phyloP scores from a whole-genome alignment of 2,329 filamentous ascomycete species.

The Chrysoporthe puriensis region DNA sequence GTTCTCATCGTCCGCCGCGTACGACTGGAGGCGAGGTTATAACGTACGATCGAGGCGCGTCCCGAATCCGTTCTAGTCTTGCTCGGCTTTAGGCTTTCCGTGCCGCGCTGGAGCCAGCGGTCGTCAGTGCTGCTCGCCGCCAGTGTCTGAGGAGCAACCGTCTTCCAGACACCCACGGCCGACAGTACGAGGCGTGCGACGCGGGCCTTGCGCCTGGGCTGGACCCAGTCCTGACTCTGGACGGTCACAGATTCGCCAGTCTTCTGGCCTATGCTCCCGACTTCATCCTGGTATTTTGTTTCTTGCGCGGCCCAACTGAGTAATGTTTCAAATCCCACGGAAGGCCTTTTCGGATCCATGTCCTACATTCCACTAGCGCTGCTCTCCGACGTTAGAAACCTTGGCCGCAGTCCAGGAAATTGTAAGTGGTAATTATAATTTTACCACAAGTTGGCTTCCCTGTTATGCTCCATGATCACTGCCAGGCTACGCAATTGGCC shows the following conservation, averaged over 20 bases:
- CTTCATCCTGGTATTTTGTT: conserved; percentile 1
- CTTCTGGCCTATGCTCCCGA: background rate
- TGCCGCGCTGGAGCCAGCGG: background rate
- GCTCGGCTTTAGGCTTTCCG: background rate
- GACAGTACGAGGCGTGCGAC: background rate
- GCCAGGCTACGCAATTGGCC: background rate
- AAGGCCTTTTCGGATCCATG: background rate
- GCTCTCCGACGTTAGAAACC: background rate
- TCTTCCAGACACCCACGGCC: background rate
- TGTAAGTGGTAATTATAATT: conserved; percentile 1
- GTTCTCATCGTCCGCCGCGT: no score
- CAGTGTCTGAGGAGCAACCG: background rate
- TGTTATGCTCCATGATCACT: background rate
- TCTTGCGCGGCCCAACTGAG: background rate
- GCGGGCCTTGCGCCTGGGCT: background rate
- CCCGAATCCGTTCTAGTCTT: background rate
- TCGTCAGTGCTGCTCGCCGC: background rate
- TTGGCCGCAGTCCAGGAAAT: background rate
- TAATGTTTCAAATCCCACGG: conserved; percentile 1
- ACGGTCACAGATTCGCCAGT: background rate
- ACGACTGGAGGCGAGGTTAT: no score
- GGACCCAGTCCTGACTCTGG: background rate
- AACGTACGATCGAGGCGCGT: no score
- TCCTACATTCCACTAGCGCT: background rate
- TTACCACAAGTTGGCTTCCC: background rate